phyloP scores from a whole-genome alignment of 257 asterid genomes.

The Perilla frutescens region DNA sequence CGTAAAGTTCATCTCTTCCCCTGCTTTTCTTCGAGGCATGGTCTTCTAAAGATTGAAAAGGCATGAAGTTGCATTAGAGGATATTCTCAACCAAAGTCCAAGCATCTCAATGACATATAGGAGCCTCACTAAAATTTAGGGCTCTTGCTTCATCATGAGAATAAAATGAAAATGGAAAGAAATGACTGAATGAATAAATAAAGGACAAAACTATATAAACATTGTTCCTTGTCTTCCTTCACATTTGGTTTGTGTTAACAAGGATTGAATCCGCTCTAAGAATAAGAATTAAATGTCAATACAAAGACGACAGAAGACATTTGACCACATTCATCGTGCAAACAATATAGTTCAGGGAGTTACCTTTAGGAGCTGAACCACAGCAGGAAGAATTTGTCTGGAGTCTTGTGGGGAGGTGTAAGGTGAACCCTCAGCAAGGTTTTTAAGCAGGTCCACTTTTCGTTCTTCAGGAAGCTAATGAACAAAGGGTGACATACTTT shows the following conservation, averaged over 20 bases:
- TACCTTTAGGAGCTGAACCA: conserved; percentile 83
- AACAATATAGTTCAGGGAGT: conserved; percentile 36
- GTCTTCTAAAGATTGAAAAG: conserved; percentile 54
- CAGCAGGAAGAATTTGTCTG: conserved; percentile 82
- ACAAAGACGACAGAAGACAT: conserved; percentile 17
- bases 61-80: conserved; percentile 27
- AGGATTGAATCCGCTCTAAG: conserved; percentile 6
- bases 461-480: conserved; percentile 90
- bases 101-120: conserved; percentile 13
- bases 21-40: conserved; percentile 83
- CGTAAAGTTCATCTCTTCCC: conserved; percentile 90
- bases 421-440: conserved; percentile 93
- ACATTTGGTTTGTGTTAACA: background rate
- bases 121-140: conserved; percentile 25
- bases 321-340: conserved; percentile 17
- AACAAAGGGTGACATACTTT: conserved; percentile 38
- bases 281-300: conserved; percentile 14
- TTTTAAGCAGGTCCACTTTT: conserved; percentile 90
- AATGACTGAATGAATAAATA: background rate
- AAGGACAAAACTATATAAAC: background rate
- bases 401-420: conserved; percentile 84
- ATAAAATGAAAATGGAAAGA: background rate
- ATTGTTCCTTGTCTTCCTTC: background rate
- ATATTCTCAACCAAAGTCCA: conserved; percentile 25
- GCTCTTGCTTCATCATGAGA: conserved; percentile 27